These are phyloP conservation scores for Arthrobotrys entomopaga DNA, from an alignment of 2,329 filamentous ascomycete species.

Conservation along the genomic window DNA sequence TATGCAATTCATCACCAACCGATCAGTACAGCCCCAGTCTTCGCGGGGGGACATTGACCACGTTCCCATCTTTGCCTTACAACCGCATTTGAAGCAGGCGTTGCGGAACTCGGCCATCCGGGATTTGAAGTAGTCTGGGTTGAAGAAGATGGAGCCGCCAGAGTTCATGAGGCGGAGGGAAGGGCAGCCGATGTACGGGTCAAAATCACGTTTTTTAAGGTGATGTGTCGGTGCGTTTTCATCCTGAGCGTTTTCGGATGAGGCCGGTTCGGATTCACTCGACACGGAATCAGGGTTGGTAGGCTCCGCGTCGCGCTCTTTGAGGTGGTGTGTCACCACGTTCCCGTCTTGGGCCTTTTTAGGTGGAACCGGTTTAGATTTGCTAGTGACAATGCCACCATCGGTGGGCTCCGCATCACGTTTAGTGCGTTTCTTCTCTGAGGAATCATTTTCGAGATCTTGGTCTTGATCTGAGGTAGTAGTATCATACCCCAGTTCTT, in stretches of 20 bases:
- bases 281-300: no score
- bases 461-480: background rate
- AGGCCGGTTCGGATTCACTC: no score
- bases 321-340: no score
- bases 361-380: background rate
- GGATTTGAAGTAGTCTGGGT: conserved; percentile 13
- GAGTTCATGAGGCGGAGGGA: conserved; percentile 30
- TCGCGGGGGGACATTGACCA: conserved; percentile 9
- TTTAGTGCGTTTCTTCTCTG: conserved; percentile 1
- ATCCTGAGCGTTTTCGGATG: no score
- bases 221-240: background rate
- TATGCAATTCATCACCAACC: conserved; percentile 18
- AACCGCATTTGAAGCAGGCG: conserved; percentile 37
- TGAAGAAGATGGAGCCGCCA: conserved; percentile 20
- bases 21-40: conserved; percentile 20
- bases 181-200: conserved; percentile 35
- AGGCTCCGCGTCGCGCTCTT: conserved; percentile 1
- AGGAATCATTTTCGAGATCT: background rate
- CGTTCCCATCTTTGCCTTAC: conserved; percentile 1
- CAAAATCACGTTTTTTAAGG: conserved; percentile 25
- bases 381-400: background rate
- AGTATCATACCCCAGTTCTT: conserved; percentile 30
- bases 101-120: conserved; percentile 10
- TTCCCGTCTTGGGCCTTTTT: no score
- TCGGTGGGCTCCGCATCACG: background rate